Evolutionary conservation across 257 asterid species (phyloP), one percentile per base, ranked within the genome.

Genomic region (Echites panduratus): DNA sequence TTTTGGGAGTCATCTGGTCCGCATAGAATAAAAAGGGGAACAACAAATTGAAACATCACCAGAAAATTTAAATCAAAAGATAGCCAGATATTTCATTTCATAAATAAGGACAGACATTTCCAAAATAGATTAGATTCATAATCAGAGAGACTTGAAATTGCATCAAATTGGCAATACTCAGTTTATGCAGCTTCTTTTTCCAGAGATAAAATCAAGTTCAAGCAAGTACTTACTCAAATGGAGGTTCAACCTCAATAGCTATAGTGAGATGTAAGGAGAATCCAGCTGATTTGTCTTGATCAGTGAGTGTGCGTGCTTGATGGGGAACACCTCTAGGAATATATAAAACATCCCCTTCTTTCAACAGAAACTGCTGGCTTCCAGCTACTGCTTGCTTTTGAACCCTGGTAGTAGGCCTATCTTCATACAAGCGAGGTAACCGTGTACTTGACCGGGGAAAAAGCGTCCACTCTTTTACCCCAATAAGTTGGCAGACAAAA

Each of bases 311-410:
- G 45, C 65, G 71, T 40, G 97, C 97, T 80, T 89, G 89, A 13
- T 92, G 97, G 63, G 93, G 96, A 66, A 69, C 76, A 24, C 96
- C 96, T 86, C 97, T 85, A 13, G 96, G 97, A 73, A 92, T 83
- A 79, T 92, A 92, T 57, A 92, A 81, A 67, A 92, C 73, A 68
- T 89, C 96, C 19, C 97, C 97, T 80, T 86, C 94, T 75, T 82
- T 81, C 83, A 88, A 82, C 71, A 84, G 71, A 75, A 89, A 78
- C 82, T 87, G 82, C 73, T 74, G 78, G 78, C 82, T 49, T 62
- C 40, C 83, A 68, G 68, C 84, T 71, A 48, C 58, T 63, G 70
- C 54, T 45, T 32, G 50, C 54, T 74, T 81, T 80, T 70, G 84
- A 44, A 56, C 76, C 76, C 75, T 76, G 7, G 70, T 70, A 70